Base-by-base conservation (phyloP, 2,329 filamentous ascomycete species). In the Raffaelea deltoideospora region DNA sequence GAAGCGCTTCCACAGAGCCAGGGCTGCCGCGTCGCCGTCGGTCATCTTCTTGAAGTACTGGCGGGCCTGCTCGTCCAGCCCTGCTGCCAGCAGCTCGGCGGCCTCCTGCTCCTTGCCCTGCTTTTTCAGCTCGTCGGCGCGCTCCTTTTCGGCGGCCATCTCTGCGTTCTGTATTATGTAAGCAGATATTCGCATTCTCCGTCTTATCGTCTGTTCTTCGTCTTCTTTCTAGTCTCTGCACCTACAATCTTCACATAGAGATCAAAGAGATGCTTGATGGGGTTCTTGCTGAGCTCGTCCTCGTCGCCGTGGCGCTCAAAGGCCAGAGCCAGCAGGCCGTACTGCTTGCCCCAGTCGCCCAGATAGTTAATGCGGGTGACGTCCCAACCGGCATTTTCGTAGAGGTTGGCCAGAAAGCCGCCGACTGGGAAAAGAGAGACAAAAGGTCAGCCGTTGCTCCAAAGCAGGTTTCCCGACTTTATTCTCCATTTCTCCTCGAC, bases 311-410 rank as follows among this genome's bases (percentile, higher is more conserved):
- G 87, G 48, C 72, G 73, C 51, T 82, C 68, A 53, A 79, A 90
- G 0, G 78, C 81, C 38, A 87, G 64, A 5, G 80, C 80, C 44
- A 87, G 60, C 17, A 87, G 67, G 46, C 70, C 70, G 45, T 74
- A 84, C 57, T 84, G 79, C 63, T 83, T 84, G 30, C 81, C 81
- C 81, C 82, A 87, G 55, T 85, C 79, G 37, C 79, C 79, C 5
- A 84, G 67, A 55, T 84, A 83, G 61, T 86, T 86, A 65, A 86
- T 76, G 38, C 77, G 67, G 36, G 66, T 57, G 1, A 84, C 77
- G 26, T 86, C 73, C 79, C 79, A 86, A 34, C 79, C 81, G 24
- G 74, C 74, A 23, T 61, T 63, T 48, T 78, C 67, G 53, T 84
- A 80, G 15, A 85, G 58, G 51, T 84, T 84, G 18, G 77, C 63